These are phyloP conservation scores for Peronospora destructor DNA, from an alignment of 352 stramenopile genomes.

Conservation along the genomic window DNA sequence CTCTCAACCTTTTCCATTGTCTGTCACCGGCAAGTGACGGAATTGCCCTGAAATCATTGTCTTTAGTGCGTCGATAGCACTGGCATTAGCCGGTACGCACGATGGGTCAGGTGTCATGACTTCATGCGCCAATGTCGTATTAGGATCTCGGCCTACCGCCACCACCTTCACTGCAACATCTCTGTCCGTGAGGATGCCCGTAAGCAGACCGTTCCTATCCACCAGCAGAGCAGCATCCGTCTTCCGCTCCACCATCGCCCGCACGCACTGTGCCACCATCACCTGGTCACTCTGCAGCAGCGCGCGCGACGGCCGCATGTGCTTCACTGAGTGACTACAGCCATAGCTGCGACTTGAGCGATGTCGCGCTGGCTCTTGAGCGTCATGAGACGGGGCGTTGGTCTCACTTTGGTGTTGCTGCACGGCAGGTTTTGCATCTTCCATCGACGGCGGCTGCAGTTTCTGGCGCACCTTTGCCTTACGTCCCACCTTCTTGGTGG, in stretches of 20 bases:
- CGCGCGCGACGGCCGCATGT: constrained; percentile 55
- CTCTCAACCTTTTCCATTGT: constrained; percentile 71
- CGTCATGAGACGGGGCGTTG: constrained; percentile 6
- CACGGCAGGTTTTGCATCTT: constrained; percentile 4
- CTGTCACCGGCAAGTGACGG: constrained; percentile 92
- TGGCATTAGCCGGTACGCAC: constrained; percentile 89
- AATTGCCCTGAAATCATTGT: constrained; percentile 96
- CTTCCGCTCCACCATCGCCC: constrained; percentile 85
- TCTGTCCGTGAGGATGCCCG: constrained; percentile 94
- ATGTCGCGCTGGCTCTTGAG: constrained; percentile 10
- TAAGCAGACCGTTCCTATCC: constrained; percentile 80
- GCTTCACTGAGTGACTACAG: constrained; percentile 39
- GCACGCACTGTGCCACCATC: constrained; percentile 67
- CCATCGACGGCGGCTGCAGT: constrained; percentile 1
- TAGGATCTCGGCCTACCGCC: constrained; percentile 75
- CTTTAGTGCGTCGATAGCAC: constrained; percentile 93
- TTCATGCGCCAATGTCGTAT: constrained; percentile 66
- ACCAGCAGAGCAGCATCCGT: constrained; percentile 91
- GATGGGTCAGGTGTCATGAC: constrained; percentile 95
- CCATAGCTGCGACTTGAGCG: constrained; percentile 22
- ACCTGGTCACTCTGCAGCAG: constrained; percentile 68
- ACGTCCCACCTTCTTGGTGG: constrained; percentile 49
- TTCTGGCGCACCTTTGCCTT: constrained; percentile 28
- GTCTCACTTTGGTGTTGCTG: constrained; percentile 7
- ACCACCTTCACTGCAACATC: constrained; percentile 93